Evolutionary conservation across 2,329 filamentous ascomycete species (phyloP).

Genomic region (Fusarium multiceps): DNA sequence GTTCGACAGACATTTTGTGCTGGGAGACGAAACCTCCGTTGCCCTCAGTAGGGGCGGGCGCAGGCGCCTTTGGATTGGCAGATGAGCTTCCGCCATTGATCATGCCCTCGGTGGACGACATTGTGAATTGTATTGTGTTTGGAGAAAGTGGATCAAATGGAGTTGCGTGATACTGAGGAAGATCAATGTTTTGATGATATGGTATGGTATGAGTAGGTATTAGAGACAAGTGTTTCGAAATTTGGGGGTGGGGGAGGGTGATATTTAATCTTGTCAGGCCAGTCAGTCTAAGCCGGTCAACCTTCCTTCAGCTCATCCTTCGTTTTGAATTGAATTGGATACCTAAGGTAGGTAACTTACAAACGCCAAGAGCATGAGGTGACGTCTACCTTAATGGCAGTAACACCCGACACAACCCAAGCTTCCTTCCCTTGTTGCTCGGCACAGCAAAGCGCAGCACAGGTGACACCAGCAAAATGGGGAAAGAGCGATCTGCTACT

Average conservation of each 20-base stretch:
- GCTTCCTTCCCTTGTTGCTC: slow-evolving; percentile 11
- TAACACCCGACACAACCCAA: slow-evolving; percentile 13
- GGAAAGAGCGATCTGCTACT: slow-evolving; percentile 31
- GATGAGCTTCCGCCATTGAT: slow-evolving; percentile 47
- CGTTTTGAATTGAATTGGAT: slow-evolving; percentile 5
- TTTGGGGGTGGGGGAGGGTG: slow-evolving; percentile 23
- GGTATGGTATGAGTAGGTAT: background rate
- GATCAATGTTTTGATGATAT: background rate
- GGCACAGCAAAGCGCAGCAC: slow-evolving; percentile 12
- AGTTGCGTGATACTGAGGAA: background rate
- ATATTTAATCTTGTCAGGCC: slow-evolving; percentile 32
- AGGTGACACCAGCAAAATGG: slow-evolving; percentile 33
- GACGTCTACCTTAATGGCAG: slow-evolving; percentile 27
- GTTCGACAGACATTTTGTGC: slow-evolving; percentile 77
- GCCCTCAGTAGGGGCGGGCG: slow-evolving; percentile 16
- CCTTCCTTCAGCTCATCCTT: slow-evolving; percentile 15
- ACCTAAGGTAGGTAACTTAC: background rate
- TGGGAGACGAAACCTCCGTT: slow-evolving; percentile 61
- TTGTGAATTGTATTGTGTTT: slow-evolving; percentile 13
- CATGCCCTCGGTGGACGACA: slow-evolving; percentile 36
- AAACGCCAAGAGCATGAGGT: slow-evolving; percentile 33
- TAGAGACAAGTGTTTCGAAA: slow-evolving; percentile 13
- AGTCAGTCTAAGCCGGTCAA: background rate
- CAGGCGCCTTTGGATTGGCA: slow-evolving; percentile 49
- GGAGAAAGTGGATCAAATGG: background rate